These are phyloP conservation scores for Scheffersomyces ergatensis DNA, from an alignment of 805 yeast species.

Conservation along the genomic window DNA sequence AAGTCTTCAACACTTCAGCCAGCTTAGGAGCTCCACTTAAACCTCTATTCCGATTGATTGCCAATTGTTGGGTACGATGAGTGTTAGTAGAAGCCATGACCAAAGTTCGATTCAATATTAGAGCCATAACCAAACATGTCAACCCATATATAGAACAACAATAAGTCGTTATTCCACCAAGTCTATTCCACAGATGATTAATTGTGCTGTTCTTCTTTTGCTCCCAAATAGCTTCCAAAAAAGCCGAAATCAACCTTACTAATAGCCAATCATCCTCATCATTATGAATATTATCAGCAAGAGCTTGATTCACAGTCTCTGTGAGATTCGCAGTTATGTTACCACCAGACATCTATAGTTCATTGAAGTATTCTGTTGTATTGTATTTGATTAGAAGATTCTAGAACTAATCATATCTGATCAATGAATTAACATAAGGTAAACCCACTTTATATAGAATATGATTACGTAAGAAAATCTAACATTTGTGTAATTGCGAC, in stretches of 20 bases:
- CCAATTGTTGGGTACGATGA: constrained; percentile 17
- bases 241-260: constrained; percentile 4
- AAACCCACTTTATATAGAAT: no score
- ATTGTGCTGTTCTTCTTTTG: constrained; percentile 8
- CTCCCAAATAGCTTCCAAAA: constrained; percentile 13
- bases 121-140: constrained; percentile 35
- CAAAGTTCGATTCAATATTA: constrained; percentile 35
- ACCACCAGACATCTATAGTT: background rate
- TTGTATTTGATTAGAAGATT: no score
- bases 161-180: constrained; percentile 20
- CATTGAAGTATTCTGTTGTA: no score
- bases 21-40: constrained; percentile 1
- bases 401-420: no score
- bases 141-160: constrained; percentile 37
- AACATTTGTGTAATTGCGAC: no score
- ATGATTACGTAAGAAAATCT: no score
- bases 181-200: constrained; percentile 7
- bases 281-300: background rate
- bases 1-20: constrained; percentile 15
- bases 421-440: no score
- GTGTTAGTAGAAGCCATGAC: constrained; percentile 36
- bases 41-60: constrained; percentile 13
- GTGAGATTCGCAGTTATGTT: background rate
- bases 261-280: constrained; percentile 4
- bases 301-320: background rate